These are phyloP conservation scores for Pythium sp. DNA, from an alignment of 352 stramenopile genomes.

Conservation along the genomic window DNA sequence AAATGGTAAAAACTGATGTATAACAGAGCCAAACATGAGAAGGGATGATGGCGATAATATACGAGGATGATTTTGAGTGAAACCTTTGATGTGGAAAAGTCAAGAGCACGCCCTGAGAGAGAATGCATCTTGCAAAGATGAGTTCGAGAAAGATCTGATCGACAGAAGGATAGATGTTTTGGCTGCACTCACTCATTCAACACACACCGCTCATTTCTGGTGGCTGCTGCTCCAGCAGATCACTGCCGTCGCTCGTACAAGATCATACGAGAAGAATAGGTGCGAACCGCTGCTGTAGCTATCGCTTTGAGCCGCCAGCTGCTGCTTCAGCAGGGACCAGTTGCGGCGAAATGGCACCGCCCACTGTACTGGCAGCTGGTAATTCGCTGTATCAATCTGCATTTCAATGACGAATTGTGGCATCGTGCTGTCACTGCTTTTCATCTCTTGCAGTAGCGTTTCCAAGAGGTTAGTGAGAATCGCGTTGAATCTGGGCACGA, in stretches of 20 bases:
- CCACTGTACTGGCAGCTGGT: conserved; percentile 22
- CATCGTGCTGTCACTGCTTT: neutral
- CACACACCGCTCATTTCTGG: neutral
- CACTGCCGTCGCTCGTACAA: conserved; percentile 9
- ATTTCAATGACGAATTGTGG: conserved; percentile 24
- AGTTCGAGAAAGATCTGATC: neutral
- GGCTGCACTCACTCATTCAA: neutral
- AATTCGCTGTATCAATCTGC: conserved; percentile 22
- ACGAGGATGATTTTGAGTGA: too few species aligned
- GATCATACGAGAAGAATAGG: conserved; percentile 23
- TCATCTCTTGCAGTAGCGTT: neutral
- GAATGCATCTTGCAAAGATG: too few species aligned
- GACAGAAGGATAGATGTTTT: neutral
- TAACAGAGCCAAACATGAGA: too few species aligned
- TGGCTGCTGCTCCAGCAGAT: neutral
- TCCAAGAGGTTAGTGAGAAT: conserved; percentile 14
- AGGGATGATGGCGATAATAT: too few species aligned
- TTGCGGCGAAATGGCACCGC: conserved; percentile 16
- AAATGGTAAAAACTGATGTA: neutral
- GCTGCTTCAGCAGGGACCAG: conserved; percentile 21
- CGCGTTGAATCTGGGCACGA: conserved; percentile 21
- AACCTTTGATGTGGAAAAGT: too few species aligned
- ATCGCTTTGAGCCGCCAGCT: conserved; percentile 9
- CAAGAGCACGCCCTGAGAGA: too few species aligned
- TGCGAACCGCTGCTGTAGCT: neutral